Evolutionary conservation across 257 asterid genomes (phyloP).

Genomic region (Paulownia fortunei): DNA sequence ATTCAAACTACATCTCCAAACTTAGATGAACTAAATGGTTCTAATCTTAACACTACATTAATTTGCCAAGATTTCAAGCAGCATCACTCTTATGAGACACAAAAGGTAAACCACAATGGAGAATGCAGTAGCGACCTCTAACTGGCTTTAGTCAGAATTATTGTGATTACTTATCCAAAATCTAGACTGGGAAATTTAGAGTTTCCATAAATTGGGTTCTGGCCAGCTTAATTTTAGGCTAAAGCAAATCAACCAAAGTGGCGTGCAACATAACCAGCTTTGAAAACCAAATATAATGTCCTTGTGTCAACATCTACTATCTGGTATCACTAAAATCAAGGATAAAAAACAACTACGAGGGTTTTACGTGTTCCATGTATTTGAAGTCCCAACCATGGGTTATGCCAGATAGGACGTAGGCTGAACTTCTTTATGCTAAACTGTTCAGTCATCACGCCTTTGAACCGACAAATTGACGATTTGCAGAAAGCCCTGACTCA

Average conservation of each 20-base stretch:
- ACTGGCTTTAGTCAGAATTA: background rate
- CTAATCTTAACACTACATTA: background rate
- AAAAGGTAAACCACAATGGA: background rate
- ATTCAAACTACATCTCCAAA: background rate
- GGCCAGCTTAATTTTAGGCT: constrained; percentile 15
- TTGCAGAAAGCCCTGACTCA: background rate
- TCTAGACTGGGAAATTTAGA: background rate
- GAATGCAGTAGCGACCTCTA: background rate
- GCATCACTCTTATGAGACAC: background rate
- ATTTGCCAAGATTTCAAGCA: background rate
- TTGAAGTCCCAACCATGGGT: background rate
- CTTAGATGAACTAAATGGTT: background rate
- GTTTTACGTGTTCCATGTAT: background rate
- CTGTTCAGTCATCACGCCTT: background rate
- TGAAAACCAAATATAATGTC: background rate
- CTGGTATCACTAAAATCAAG: background rate
- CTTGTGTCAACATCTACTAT: background rate
- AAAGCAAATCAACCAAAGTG: constrained; percentile 1
- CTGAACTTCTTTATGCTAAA: background rate
- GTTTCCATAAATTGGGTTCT: background rate
- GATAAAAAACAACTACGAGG: background rate
- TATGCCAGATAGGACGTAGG: background rate
- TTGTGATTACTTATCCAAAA: background rate
- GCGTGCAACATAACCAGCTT: background rate
- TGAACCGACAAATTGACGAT: background rate